Conservation (phyloP, 2,329 filamentous ascomycete species). For the Paecilomyces formosus region DNA sequence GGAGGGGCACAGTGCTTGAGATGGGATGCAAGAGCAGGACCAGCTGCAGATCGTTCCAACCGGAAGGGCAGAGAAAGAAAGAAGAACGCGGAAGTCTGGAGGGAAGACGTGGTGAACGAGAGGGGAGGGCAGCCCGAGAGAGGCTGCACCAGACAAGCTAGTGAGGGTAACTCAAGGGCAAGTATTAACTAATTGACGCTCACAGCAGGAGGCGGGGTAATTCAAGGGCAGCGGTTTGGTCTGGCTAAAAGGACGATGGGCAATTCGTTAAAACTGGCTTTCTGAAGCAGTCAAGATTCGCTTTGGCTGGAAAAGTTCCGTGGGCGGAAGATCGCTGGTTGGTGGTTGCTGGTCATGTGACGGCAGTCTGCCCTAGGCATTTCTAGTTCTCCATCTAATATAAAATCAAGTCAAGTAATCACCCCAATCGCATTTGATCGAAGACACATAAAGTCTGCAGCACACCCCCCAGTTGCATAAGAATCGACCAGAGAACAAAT, state of each 20-base stretch:
- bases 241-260: too few species aligned
- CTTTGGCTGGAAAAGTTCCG: not conserved
- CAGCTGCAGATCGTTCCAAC: slow-evolving; percentile 55
- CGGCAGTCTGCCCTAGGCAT: not conserved
- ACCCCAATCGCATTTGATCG: too few species aligned
- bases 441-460: not conserved
- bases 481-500: not conserved
- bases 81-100: slow-evolving; percentile 21
- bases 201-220: not conserved
- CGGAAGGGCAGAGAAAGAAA: slow-evolving; percentile 50
- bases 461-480: not conserved
- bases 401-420: too few species aligned
- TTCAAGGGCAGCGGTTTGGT: too few species aligned
- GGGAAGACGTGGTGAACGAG: slow-evolving; percentile 25
- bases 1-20: slow-evolving; percentile 10
- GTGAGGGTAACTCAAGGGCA: not conserved
- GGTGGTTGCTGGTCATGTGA: not conserved
- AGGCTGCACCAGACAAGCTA: slow-evolving; percentile 1
- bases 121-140: slow-evolving; percentile 9
- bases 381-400: too few species aligned
- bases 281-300: too few species aligned
- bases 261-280: too few species aligned
- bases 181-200: too few species aligned
- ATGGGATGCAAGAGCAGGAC: slow-evolving; percentile 48
- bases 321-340: not conserved